Conservation (phyloP, 805 yeast genomes). For the Priceomyces castillae region DNA sequence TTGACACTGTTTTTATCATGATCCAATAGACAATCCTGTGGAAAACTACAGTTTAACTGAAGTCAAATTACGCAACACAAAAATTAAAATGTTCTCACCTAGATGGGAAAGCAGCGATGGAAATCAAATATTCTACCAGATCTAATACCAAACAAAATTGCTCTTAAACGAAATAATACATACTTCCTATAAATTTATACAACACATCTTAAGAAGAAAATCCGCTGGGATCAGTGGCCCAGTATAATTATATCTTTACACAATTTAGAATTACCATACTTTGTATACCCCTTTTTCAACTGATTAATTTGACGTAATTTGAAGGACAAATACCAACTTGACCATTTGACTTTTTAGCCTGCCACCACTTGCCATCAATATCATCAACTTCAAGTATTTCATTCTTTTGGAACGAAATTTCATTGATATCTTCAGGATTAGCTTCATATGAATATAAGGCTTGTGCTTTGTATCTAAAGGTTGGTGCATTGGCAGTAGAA, state of each 20-base stretch:
- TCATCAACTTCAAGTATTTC: conserved; percentile 91
- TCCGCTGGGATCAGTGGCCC: neutral
- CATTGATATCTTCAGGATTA: conserved; percentile 89
- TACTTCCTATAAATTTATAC: neutral
- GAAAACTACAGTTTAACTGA: too few species aligned
- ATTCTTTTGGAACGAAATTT: conserved; percentile 84
- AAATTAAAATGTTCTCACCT: too few species aligned
- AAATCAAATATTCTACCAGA: too few species aligned
- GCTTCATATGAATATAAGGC: conserved; percentile 88
- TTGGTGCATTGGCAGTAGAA: conserved; percentile 26
- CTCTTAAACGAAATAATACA: neutral
- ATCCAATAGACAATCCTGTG: too few species aligned
- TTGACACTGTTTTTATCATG: too few species aligned
- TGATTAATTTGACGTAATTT: conserved; percentile 79
- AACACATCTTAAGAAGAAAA: neutral
- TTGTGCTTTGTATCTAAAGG: conserved; percentile 79
- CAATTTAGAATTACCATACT: conserved; percentile 6
- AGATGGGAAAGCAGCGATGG: too few species aligned
- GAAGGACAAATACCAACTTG: conserved; percentile 96
- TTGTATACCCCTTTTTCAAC: conserved; percentile 17
- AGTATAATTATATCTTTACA: neutral
- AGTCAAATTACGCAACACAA: too few species aligned
- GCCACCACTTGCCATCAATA: conserved; percentile 98
- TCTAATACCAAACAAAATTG: neutral
- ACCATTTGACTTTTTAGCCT: conserved; percentile 84